These are phyloP conservation scores for Psilocybe subaeruginosa DNA, from an alignment of 768 basidiomycete species.

Conservation along the genomic window DNA sequence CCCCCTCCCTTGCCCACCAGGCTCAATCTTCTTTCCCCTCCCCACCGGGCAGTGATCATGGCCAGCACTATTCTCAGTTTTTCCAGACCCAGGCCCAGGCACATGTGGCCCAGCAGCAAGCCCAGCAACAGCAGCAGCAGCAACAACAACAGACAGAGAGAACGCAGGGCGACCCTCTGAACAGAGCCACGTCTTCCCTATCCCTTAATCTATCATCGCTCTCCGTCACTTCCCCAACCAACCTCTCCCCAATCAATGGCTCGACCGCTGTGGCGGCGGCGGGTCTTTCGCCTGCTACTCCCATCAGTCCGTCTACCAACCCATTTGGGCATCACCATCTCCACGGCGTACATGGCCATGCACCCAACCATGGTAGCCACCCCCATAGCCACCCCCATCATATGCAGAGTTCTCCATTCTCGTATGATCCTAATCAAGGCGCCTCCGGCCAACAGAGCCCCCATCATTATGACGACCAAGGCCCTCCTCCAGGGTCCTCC, in stretches of 20 bases:
- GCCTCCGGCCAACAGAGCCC: constrained; percentile 33
- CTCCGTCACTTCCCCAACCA: constrained; percentile 66
- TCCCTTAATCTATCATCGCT: constrained; percentile 72
- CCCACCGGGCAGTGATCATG: constrained; percentile 20
- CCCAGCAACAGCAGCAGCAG: constrained; percentile 28
- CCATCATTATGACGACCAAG: constrained; percentile 31
- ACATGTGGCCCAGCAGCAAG: constrained; percentile 16
- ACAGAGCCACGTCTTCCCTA: constrained; percentile 33
- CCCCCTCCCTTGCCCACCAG: constrained; percentile 2
- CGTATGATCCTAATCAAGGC: constrained; percentile 45
- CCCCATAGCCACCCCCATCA: constrained; percentile 37
- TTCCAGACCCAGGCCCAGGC: constrained; percentile 21
- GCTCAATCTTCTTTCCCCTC: constrained; percentile 21
- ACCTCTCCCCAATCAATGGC: constrained; percentile 63
- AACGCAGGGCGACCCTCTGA: constrained; percentile 5
- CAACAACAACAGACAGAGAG: constrained; percentile 29
- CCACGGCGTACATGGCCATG: constrained; percentile 15
- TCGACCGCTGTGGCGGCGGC: constrained; percentile 25
- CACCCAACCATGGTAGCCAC: constrained; percentile 18
- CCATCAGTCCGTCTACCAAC: constrained; percentile 55
- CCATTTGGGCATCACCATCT: constrained; percentile 41
- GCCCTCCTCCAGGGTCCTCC: constrained; percentile 25
- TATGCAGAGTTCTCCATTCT: constrained; percentile 49
- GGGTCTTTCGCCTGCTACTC: constrained; percentile 56
- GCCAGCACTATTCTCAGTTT: constrained; percentile 29